Evolutionary conservation across 1,284 basidiomycete genomes (phyloP), one percentile per base, ranked within the genome.

Genomic region (Entoloma clypeatum): DNA sequence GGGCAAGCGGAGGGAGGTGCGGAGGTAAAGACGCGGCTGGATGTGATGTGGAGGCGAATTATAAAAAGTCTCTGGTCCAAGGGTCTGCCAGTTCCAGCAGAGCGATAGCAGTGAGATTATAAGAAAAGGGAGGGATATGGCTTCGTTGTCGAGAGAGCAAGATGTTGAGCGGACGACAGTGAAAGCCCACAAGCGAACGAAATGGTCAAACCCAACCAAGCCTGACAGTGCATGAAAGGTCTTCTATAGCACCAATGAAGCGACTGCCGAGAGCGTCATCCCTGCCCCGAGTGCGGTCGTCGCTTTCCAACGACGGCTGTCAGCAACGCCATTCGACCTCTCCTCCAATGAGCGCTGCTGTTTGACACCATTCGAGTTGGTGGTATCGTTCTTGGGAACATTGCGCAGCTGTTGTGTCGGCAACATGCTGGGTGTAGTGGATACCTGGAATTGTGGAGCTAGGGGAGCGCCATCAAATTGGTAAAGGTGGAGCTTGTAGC

Each of bases 401-500:
- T 81, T 80, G 46, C 75, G 63, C 41, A 83, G 64, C 31, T 55
- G 29, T 45, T 59, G 60, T 13, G 75, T 79, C 11, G 84, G 83
- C 13, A 83, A 65, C 81, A 87, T 86, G 58, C 73, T 78, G 17
- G 83, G 81, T 5, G 72, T 69, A 11, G 64, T 47, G 17, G 78
- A 79, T 23, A 80, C 48, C 43, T 70, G 75, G 71, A 74, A 79
- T 61, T 72, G 60, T 6, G 82, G 83, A 3, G 79, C 68, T 10
- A 81, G 57, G 2, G 80, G 78, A 4, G 72, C 57, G 4, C 83
- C 83, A 53, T 87, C 82, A 48, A 72, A 81, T 38, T 71, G 56
- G 69, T 76, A 81, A 39, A 89, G 51, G 52, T 82, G 80, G 5
- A 89, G 71, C 59, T 84, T 81, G 53, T 60, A 67, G 3, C 81